Evolutionary conservation across 805 yeast genomes (phyloP), one percentile per base, ranked within the genome.

Genomic region (Suhomyces emberorum): DNA sequence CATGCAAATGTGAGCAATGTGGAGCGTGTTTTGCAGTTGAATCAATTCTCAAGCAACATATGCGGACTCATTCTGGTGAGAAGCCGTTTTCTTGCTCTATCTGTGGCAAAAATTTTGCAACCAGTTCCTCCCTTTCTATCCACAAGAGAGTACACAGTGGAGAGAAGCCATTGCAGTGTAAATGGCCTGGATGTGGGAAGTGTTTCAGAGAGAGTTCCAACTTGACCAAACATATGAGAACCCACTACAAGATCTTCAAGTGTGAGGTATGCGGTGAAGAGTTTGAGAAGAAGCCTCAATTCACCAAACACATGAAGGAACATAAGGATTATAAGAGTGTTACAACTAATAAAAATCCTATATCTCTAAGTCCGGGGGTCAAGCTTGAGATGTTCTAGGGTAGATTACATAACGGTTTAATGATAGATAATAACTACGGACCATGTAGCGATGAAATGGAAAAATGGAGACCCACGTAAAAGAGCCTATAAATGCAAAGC

Each of bases 121-220:
- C 95, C 2, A 76, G 85, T 19, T 81, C 93, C 3, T 81, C 93
- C 11, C 66, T 89, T 30, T 82, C 88, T 1, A 87, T 91, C 20
- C 98, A 93, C 61, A 60, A 74, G 30, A 69, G 98, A 42, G 81
- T 81, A 2, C 98, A 91, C 59, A 84, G 95, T 1, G 97, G 97
- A 2, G 91, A 83, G 41, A 87, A 83, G 57, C 97, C 97, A 3
- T 65, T 91, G 46, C 65, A 60, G 22, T 91, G 98, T 59, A 81
- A 79, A 44, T 75, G 76, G 61, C 87, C 86, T 0, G 82, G 85
- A 1, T 91, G 98, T 57, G 81, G 78, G 12, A 88, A 86, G 57
- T 61, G 86, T 36, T 91, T 91, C 54, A 82, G 91, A 41, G 98
- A 93, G 58, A 80, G 91, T 32, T 83, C 95, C 12, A 93, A 91